phyloP scores from a whole-genome alignment of 1,139 yeast genomes.

The Insectozyma bohioensis region DNA sequence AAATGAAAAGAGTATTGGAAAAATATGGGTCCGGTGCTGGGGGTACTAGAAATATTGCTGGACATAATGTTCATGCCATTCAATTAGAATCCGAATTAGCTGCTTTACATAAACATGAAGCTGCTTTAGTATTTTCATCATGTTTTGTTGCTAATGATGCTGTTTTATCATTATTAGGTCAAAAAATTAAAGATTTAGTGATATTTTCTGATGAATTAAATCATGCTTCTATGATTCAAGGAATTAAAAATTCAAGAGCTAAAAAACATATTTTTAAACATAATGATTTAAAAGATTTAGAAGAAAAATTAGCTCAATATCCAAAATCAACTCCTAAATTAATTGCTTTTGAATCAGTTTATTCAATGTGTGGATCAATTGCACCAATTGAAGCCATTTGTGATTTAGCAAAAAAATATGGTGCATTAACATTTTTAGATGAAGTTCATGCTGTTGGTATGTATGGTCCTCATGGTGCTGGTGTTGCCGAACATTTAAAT shows the following conservation, averaged over 20 bases:
- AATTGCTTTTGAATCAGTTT: constrained; percentile 95
- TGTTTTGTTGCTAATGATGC: constrained; percentile 98
- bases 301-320: constrained; percentile 69
- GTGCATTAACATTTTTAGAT: constrained; percentile 93
- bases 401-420: constrained; percentile 95
- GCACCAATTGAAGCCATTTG: constrained; percentile 92
- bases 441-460: constrained; percentile 99
- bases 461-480: constrained; percentile 99
- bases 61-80: constrained; percentile 89
- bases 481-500: constrained; percentile 96
- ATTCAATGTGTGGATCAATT: constrained; percentile 98
- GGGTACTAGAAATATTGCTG: constrained; percentile 98
- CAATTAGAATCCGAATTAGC: constrained; percentile 84
- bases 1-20: constrained; percentile 79
- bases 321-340: constrained; percentile 87
- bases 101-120: constrained; percentile 89
- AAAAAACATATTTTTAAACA: constrained; percentile 89
- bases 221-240: constrained; percentile 98
- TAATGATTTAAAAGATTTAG: constrained; percentile 82
- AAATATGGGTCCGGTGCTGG: constrained; percentile 99
- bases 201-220: constrained; percentile 90
- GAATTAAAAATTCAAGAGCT: constrained; percentile 88
- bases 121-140: constrained; percentile 90
- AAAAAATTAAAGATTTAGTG: constrained; percentile 83
- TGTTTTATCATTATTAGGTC: constrained; percentile 87